phyloP scores from a whole-genome alignment of 73 alveolate genomes.

The Tetrahymena borealis region DNA sequence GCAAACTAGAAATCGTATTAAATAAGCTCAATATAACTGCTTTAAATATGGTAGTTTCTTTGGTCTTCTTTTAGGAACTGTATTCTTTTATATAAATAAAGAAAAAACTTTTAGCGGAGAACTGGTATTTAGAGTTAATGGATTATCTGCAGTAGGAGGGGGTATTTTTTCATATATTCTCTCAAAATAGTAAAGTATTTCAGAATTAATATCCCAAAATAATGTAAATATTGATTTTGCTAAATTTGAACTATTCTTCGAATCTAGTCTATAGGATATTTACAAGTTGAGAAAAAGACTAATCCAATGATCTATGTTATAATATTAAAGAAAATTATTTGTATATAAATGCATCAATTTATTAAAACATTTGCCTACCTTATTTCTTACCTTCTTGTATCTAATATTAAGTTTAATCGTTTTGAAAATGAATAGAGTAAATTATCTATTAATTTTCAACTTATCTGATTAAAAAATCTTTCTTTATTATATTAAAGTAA shows the following conservation, averaged over 20 bases:
- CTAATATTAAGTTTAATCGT: too few species aligned
- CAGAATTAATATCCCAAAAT: background rate
- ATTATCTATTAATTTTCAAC: too few species aligned
- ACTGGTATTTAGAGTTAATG: background rate
- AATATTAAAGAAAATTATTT: too few species aligned
- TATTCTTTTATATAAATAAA: background rate
- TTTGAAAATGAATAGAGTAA: too few species aligned
- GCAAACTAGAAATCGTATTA: background rate
- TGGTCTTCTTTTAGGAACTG: background rate
- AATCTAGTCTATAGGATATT: background rate
- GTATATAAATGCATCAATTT: too few species aligned
- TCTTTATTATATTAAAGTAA: too few species aligned
- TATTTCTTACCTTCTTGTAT: too few species aligned
- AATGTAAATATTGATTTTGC: background rate
- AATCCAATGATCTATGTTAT: background rate
- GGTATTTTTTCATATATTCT: background rate
- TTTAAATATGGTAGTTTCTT: background rate
- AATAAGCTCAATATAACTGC: background rate
- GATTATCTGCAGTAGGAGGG: background rate
- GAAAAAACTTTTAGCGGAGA: background rate
- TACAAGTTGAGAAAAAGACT: background rate
- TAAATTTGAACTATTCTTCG: background rate
- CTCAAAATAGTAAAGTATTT: background rate
- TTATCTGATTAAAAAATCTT: too few species aligned
- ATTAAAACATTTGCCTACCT: too few species aligned